phyloP scores from a whole-genome alignment of 2,329 filamentous ascomycete species.

The Aureobasidium sp. region DNA sequence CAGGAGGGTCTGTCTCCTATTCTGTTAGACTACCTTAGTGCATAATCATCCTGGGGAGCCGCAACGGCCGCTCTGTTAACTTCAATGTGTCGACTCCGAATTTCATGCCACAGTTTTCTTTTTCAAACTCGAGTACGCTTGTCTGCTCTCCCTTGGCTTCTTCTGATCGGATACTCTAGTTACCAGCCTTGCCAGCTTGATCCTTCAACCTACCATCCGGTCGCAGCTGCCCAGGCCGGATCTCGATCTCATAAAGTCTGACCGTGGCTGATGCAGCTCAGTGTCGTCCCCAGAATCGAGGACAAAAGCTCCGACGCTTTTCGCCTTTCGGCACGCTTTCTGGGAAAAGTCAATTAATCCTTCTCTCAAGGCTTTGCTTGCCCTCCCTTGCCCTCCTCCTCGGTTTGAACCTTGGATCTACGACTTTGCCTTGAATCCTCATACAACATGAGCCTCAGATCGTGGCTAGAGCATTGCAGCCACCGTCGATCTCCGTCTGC shows the following conservation, averaged over 20 bases:
- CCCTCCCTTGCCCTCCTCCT: not conserved
- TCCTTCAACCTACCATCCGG: not conserved
- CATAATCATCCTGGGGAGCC: not conserved
- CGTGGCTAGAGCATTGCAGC: conserved; percentile 2
- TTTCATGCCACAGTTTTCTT: not conserved
- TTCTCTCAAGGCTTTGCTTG: not conserved
- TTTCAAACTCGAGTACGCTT: too few species aligned
- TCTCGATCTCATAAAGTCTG: not conserved
- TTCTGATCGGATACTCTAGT: not conserved
- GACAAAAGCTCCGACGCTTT: not conserved
- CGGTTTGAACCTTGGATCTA: not conserved
- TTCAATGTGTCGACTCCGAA: not conserved
- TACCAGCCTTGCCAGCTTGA: not conserved
- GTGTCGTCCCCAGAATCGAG: not conserved
- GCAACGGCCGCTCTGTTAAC: not conserved
- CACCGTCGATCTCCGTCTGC: not conserved
- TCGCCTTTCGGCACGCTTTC: not conserved
- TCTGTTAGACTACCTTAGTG: not conserved
- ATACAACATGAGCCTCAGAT: not conserved
- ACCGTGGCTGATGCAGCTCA: conserved; percentile 1
- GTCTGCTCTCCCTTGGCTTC: not conserved
- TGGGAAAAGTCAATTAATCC: not conserved
- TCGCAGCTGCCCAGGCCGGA: not conserved
- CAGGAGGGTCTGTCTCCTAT: not conserved
- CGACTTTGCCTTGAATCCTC: not conserved